Base-by-base conservation (phyloP, 1,284 basidiomycete species). In the Singerocomus inundabilis region DNA sequence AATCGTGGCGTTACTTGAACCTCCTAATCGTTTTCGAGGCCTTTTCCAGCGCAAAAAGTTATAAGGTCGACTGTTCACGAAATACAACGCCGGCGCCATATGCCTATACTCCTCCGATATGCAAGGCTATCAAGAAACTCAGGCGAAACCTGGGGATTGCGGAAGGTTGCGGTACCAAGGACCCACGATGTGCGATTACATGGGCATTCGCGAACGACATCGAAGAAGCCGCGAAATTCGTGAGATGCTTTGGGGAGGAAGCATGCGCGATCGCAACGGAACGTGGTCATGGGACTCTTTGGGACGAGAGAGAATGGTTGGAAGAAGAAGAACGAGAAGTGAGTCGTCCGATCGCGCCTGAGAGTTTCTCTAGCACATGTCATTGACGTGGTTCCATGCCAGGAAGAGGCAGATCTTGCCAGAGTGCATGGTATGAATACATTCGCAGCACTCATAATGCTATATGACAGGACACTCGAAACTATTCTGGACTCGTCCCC, bases 11-110 rank as follows among this genome's bases (percentile, higher is more conserved):
- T 18, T 90, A 79, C 60, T 59, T 60, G 9, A 63, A 69, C 34
- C 51, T 89, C 8, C 70, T 85, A 2, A 59, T 90, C 18, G 52
- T 90, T 13, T 78, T 90, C 44, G 83, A 88, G 62, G 80, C 80
- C 3, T 88, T 84, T 56, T 79, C 81, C 4, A 62, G 66, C 12
- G 71, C 75, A 1, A 70, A 70, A 51, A 62, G 70, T 31, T 65
- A 57, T 51, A 62, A 49, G 30, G 36, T 37, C 24, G 51, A 55
- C 38, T 31, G 38, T 42, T 58, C 21, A 58, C 66, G 31, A 35
- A 53, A 43, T n/a, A 24, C 16, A 30, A 60, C 40, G 43, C 44
- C 45, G 6, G 15, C 12, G 1, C 62, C 40, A 48, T 73, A 70
- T 50, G 72, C 76, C 2, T 89, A 84, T 56, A 79, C 83, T 2